Conservation (phyloP, 108 stramenopile genomes). For the Cylindrotheca closterium region DNA sequence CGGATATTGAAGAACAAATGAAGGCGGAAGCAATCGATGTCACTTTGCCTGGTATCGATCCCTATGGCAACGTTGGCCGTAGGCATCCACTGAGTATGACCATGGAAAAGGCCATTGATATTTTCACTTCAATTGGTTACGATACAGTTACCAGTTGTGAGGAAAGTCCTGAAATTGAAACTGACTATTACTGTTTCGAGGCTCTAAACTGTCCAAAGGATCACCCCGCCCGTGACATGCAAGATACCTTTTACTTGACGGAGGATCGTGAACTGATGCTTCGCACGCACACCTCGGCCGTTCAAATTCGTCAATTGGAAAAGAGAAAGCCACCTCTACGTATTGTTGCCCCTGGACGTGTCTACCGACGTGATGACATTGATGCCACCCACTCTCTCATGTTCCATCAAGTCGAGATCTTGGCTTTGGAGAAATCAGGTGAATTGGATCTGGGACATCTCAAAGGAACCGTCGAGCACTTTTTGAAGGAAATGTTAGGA, state of each 20-base stretch:
- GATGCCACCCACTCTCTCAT: slow-evolving; percentile 94
- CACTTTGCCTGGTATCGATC: slow-evolving; percentile 35
- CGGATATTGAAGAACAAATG: slow-evolving; percentile 34
- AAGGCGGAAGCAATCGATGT: slow-evolving; percentile 43
- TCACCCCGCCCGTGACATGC: slow-evolving; percentile 86
- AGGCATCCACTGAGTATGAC: slow-evolving; percentile 54
- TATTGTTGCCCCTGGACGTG: slow-evolving; percentile 91
- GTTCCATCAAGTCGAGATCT: slow-evolving; percentile 96
- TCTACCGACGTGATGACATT: slow-evolving; percentile 95
- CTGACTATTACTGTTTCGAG: slow-evolving; percentile 68
- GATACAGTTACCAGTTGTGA: slow-evolving; percentile 48
- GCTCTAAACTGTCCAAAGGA: slow-evolving; percentile 81
- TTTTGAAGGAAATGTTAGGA: slow-evolving; percentile 68
- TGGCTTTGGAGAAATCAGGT: slow-evolving; percentile 45
- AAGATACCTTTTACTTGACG: slow-evolving; percentile 93
- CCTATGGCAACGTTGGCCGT: slow-evolving; percentile 20
- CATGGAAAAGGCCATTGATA: slow-evolving; percentile 50
- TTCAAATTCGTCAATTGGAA: slow-evolving; percentile 85
- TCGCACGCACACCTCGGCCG: slow-evolving; percentile 95
- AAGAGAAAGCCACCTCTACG: slow-evolving; percentile 55
- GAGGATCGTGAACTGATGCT: slow-evolving; percentile 64
- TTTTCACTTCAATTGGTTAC: slow-evolving; percentile 43
- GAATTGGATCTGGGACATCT: slow-evolving; percentile 55
- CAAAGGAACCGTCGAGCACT: slow-evolving; percentile 67
- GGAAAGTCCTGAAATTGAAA: slow-evolving; percentile 45